Percentiles rank a stretch among this genome's conserved stretches.
These are phyloP conservation scores for Saccharomycopsis capsularis DNA, from an alignment of 805 yeast species.

Conservation along the genomic window DNA sequence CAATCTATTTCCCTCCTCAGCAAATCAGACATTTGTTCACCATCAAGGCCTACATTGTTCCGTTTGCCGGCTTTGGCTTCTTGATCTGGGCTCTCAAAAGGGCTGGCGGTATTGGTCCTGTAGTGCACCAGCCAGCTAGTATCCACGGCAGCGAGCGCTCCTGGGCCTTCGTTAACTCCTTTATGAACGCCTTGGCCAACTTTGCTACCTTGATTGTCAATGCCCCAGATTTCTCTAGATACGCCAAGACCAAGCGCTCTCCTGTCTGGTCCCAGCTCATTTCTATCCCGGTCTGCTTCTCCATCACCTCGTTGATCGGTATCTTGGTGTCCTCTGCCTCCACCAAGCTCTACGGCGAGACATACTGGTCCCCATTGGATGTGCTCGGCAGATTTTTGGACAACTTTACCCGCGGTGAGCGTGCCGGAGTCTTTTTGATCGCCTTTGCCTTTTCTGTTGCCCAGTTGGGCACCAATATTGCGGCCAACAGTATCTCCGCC, in stretches of 20 bases:
- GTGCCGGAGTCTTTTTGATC: conserved; percentile 77
- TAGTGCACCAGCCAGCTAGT: conserved; percentile 47
- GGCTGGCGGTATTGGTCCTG: conserved; percentile 74
- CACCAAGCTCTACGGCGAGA: conserved; percentile 53
- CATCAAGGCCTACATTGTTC: conserved; percentile 68
- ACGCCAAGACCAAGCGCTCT: conserved; percentile 52
- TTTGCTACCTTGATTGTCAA: conserved; percentile 85
- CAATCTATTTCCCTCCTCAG: conserved; percentile 77
- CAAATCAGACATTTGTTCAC: conserved; percentile 78
- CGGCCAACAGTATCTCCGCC: conserved; percentile 64
- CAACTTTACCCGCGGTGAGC: conserved; percentile 45
- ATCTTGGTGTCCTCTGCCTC: conserved; percentile 80
- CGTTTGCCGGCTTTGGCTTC: conserved; percentile 78
- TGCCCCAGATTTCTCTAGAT: conserved; percentile 85
- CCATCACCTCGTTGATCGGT: conserved; percentile 78
- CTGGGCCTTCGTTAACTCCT: conserved; percentile 77
- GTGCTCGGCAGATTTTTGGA: conserved; percentile 60
- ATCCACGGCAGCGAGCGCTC: conserved; percentile 57
- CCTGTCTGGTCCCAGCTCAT: conserved; percentile 52
- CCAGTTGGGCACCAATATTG: conserved; percentile 71
- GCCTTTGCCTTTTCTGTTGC: conserved; percentile 66
- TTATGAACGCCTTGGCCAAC: conserved; percentile 77
- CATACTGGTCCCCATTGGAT: conserved; percentile 82
- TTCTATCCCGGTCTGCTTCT: conserved; percentile 71
- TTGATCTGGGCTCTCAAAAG: conserved; percentile 78